A percentile compares a stretch with the other conserved stretches of the same genome.
phyloP scores from a whole-genome alignment of 106 monocot species.

The Dendrobium nobile region DNA sequence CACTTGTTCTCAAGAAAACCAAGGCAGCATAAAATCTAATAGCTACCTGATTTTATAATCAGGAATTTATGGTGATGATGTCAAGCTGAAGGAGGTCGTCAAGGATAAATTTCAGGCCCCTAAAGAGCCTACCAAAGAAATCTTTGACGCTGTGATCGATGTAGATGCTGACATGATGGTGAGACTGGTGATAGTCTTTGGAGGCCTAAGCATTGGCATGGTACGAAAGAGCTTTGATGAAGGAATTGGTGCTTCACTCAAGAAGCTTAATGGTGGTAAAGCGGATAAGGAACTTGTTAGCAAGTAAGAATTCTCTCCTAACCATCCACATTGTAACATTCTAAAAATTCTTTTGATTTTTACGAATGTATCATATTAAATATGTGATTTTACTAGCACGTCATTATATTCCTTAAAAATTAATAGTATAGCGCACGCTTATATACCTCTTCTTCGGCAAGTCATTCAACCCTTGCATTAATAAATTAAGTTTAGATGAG shows the following conservation, averaged over 20 bases:
- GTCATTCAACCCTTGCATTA: too few relatives aligned
- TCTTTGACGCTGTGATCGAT: slow-evolving; percentile 46
- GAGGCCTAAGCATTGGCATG: slow-evolving; percentile 38
- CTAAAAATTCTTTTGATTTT: too few relatives aligned
- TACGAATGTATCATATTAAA: too few relatives aligned
- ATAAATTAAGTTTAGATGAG: too few relatives aligned
- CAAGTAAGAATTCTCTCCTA: slow-evolving; percentile 19
- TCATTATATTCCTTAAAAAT: too few relatives aligned
- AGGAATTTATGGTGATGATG: slow-evolving; percentile 56
- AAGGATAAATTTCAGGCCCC: slow-evolving; percentile 33
- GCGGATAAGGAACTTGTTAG: slow-evolving; percentile 39
- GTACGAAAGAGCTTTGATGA: slow-evolving; percentile 58
- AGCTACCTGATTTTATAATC: neutral
- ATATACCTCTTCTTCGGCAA: too few relatives aligned
- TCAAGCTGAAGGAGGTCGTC: slow-evolving; percentile 32
- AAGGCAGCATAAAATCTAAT: too few relatives aligned
- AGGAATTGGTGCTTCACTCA: slow-evolving; percentile 37
- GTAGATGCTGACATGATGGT: slow-evolving; percentile 31
- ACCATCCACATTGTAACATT: too few relatives aligned
- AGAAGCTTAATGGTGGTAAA: slow-evolving; percentile 49
- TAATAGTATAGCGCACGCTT: too few relatives aligned
- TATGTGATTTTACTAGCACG: too few relatives aligned
- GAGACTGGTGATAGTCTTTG: slow-evolving; percentile 50
- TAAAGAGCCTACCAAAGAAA: slow-evolving; percentile 34
- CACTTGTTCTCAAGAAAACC: too few relatives aligned